These are phyloP conservation scores for Isatis lusitanica DNA, from an alignment of 441 rosid species.

Conservation along the genomic window DNA sequence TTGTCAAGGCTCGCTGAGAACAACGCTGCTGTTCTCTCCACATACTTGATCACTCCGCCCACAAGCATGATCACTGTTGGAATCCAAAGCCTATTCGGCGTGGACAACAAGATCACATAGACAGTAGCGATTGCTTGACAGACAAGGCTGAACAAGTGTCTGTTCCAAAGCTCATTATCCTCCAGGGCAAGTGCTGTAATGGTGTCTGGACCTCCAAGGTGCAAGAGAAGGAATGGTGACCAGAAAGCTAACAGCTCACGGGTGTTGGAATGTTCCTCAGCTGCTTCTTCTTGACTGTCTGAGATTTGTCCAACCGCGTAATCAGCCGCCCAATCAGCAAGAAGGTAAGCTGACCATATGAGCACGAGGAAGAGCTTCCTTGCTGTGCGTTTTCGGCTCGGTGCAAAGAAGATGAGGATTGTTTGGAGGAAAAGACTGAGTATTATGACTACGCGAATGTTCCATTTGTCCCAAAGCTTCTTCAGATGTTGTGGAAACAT, in stretches of 20 bases:
- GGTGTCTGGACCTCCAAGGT: conserved; percentile 78
- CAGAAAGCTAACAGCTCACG: conserved; percentile 52
- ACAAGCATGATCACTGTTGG: conserved; percentile 42
- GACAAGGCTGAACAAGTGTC: conserved; percentile 50
- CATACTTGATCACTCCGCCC: conserved; percentile 54
- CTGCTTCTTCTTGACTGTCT: conserved; percentile 33
- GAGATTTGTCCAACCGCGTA: conserved; percentile 55
- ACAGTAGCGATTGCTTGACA: conserved; percentile 44
- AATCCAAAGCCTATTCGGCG: conserved; percentile 35
- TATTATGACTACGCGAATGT: conserved; percentile 45
- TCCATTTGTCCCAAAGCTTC: conserved; percentile 47
- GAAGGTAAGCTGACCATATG: conserved; percentile 53
- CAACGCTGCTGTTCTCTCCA: conserved; percentile 53
- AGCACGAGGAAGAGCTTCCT: conserved; percentile 31
- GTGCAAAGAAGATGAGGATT: conserved; percentile 44
- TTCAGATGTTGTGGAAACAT: conserved; percentile 18
- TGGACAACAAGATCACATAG: conserved; percentile 46
- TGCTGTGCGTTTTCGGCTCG: conserved; percentile 39
- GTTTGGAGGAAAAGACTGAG: conserved; percentile 52
- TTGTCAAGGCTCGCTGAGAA: conserved; percentile 54
- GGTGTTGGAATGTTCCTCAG: conserved; percentile 3
- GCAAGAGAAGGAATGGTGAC: conserved; percentile 66
- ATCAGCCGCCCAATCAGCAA: conserved; percentile 56
- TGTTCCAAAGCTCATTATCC: conserved; percentile 62
- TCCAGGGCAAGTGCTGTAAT: conserved; percentile 68